phyloP scores from a whole-genome alignment of 2,329 filamentous ascomycete species.

The Intubia oerlemansii region DNA sequence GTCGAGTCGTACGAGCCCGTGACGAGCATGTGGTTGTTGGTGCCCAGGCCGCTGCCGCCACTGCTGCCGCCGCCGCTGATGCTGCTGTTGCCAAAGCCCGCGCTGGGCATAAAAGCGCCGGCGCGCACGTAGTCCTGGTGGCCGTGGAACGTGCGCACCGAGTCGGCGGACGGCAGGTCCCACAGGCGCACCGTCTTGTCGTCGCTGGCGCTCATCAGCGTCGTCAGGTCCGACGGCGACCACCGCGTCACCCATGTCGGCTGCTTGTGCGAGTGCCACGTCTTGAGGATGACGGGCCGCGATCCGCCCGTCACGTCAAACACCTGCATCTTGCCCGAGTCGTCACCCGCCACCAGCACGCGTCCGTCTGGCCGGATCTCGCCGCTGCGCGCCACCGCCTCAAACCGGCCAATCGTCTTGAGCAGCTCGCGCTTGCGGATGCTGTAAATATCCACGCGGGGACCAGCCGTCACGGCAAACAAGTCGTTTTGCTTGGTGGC shows the following conservation, averaged over 20 bases:
- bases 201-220: constrained; percentile 74
- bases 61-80: too few species aligned
- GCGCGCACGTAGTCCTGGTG: constrained; percentile 85
- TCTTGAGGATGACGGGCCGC: constrained; percentile 80
- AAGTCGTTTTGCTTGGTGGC: constrained; percentile 37
- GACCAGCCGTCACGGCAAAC: constrained; percentile 89
- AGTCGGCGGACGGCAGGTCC: constrained; percentile 69
- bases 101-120: constrained; percentile 65
- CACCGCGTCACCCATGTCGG: constrained; percentile 84
- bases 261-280: constrained; percentile 87
- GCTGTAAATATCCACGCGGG: constrained; percentile 83
- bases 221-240: constrained; percentile 72
- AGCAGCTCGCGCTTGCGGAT: constrained; percentile 76
- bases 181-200: constrained; percentile 84
- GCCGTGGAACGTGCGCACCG: constrained; percentile 59
- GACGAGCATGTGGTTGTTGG: constrained; percentile 50
- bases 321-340: constrained; percentile 79
- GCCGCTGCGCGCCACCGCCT: constrained; percentile 74
- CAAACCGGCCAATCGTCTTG: constrained; percentile 87
- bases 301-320: constrained; percentile 51
- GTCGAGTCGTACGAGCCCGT: constrained; percentile 92
- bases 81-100: too few species aligned
- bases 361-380: constrained; percentile 77
- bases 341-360: constrained; percentile 78
- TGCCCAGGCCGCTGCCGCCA: constrained; percentile 1